Base-by-base conservation (phyloP, 2,329 filamentous ascomycete species). In the Diaporthe nobilis region DNA sequence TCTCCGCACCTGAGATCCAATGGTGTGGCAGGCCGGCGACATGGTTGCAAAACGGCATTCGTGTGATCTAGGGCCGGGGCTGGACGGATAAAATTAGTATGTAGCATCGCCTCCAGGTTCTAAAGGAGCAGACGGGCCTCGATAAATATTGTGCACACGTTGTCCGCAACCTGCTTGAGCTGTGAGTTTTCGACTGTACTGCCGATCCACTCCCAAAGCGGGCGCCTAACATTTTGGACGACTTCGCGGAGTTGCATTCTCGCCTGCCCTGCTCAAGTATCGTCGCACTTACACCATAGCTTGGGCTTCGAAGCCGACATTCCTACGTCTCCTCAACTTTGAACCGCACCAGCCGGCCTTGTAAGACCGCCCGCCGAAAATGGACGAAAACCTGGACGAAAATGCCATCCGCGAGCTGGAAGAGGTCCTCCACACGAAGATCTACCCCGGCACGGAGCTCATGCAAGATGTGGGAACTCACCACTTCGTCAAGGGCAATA, bases 401-500 rank as follows among this genome's bases (percentile, higher is more conserved):
- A 77, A 77, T 12, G 44, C 76, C 37, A 65, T 78, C 25, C 77
- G 57, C 42, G 77, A 79, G 77, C 60, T 79, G 37, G 77, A 77
- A 77, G 76, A 80, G 39, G 79, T 80, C 42, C 78, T 82, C 20
- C 75, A 80, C 71, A 85, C 78, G 71, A 82, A 79, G 72, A 83
- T 84, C 78, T 83, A 83, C 73, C 81, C 82, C 7, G 83, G 82
- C 22, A 80, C 81, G 5, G 84, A 86, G 80, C 83, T 85, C 73
- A 86, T 86, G 85, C 81, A 79, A 51, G 84, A 93, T 85, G 87
- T 92, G 51, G 90, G 90, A 28, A 84, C 85, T 1, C 90, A 92
- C 82, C 91, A 92, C 81, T 93, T 93, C 79, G 90, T 93, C 79
- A 93, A 92, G 79, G 79, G 80, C 37, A 82, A 83, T 31, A 76